Percentiles rank a stretch among this genome's conserved stretches.
These are phyloP conservation scores for Coccomyxa sp. DNA, from an alignment of 139 green algal genomes.

Conservation along the genomic window DNA sequence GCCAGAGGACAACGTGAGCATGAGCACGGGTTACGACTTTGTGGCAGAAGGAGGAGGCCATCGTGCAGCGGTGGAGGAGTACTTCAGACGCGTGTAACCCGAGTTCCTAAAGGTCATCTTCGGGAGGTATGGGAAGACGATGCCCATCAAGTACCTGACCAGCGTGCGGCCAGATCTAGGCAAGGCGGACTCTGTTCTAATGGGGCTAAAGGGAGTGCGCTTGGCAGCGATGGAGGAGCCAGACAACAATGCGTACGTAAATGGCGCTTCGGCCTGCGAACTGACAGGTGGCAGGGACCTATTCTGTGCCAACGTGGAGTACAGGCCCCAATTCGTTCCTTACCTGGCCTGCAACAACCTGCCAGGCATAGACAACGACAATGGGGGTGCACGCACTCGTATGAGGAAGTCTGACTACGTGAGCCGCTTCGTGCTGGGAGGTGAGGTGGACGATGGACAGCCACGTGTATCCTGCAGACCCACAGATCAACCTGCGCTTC, in stretches of 20 bases:
- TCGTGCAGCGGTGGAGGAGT: background rate
- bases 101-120: background rate
- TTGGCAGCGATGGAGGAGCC: background rate
- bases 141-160: background rate
- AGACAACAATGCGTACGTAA: background rate
- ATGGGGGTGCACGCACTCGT: background rate
- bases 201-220: background rate
- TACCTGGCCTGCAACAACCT: background rate
- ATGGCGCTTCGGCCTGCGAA: background rate
- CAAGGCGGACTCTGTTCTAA: background rate
- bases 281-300: background rate
- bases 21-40: background rate
- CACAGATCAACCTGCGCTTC: background rate
- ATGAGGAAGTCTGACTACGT: background rate
- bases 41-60: background rate
- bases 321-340: background rate
- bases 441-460: background rate
- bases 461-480: background rate
- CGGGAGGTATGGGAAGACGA: background rate
- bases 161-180: background rate
- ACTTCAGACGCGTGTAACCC: background rate
- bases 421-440: background rate
- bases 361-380: background rate
- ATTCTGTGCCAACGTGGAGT: background rate
- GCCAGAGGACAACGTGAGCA: background rate